Evolutionary conservation across 1,284 basidiomycete genomes (phyloP).

Genomic region (Cutaneotrichosporon cavernicola): DNA sequence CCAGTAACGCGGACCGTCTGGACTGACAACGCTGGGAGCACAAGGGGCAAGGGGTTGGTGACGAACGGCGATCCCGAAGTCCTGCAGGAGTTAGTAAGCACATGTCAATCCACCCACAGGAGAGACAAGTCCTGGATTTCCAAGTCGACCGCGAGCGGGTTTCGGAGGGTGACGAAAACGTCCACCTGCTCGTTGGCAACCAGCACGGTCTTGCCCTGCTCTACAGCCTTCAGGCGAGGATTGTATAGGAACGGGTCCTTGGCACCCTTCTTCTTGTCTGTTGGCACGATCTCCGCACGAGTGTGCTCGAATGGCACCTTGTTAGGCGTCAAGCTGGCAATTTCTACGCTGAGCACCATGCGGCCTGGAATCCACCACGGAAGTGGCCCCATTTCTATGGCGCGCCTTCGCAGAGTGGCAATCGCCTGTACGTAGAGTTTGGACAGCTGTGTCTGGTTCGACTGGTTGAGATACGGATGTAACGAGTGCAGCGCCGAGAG

Average conservation of each 20-base stretch:
- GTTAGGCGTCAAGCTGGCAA: conserved; percentile 70
- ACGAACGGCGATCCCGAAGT: conserved; percentile 77
- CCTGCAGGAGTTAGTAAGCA: conserved; percentile 53
- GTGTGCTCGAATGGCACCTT: conserved; percentile 71
- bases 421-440: conserved; percentile 67
- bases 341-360: conserved; percentile 73
- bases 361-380: conserved; percentile 77
- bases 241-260: conserved; percentile 86
- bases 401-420: conserved; percentile 69
- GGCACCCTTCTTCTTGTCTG: conserved; percentile 26
- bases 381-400: conserved; percentile 62
- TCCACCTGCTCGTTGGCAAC: conserved; percentile 82
- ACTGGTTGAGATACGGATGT: conserved; percentile 63
- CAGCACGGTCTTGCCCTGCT: conserved; percentile 62
- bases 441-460: conserved; percentile 76
- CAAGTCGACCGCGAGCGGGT: conserved; percentile 86
- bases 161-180: conserved; percentile 78
- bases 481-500: conserved; percentile 72
- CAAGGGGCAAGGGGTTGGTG: conserved; percentile 61
- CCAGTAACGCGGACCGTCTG: conserved; percentile 73
- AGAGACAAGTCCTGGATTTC: conserved; percentile 77
- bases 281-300: conserved; percentile 33
- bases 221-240: conserved; percentile 62
- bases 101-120: conserved; percentile 59
- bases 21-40: conserved; percentile 70